Evolutionary conservation across 2,329 filamentous ascomycete genomes (phyloP).

Genomic region (Arthrobotrys sphaeroides): DNA sequence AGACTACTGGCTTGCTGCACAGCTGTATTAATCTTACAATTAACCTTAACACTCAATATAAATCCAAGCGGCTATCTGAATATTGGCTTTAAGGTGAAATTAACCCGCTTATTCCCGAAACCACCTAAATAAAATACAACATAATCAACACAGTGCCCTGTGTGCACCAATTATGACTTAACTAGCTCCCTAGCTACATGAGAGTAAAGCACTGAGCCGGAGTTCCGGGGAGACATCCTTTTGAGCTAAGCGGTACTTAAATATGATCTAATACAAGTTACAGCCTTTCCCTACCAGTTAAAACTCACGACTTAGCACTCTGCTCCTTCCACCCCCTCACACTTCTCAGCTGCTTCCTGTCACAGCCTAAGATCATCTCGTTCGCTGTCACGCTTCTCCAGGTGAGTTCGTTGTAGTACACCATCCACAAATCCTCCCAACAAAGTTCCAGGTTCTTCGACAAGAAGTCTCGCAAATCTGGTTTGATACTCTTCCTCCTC

Average conservation of each 20-base stretch:
- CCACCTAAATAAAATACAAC: neutral
- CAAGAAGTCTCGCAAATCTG: conserved; percentile 50
- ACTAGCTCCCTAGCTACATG: no score
- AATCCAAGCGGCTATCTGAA: no score
- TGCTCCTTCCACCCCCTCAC: conserved; percentile 30
- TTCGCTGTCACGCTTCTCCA: conserved; percentile 54
- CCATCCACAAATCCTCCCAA: conserved; percentile 54
- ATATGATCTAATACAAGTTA: no score
- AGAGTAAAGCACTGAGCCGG: no score
- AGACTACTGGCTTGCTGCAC: no score
- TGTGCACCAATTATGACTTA: no score
- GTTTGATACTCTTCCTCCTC: neutral
- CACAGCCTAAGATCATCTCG: conserved; percentile 52
- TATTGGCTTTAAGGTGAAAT: neutral
- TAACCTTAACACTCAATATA: no score
- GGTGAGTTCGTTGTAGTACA: conserved; percentile 54
- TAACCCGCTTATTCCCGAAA: neutral
- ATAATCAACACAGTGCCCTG: no score
- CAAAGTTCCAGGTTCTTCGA: conserved; percentile 52
- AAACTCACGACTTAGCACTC: neutral
- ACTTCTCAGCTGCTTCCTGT: conserved; percentile 54
- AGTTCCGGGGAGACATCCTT: no score
- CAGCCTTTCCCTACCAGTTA: no score
- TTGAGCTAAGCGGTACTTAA: no score
- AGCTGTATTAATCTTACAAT: no score